phyloP scores from a whole-genome alignment of 169 alveolate species.

The Haemoproteus tartakovskyi region DNA sequence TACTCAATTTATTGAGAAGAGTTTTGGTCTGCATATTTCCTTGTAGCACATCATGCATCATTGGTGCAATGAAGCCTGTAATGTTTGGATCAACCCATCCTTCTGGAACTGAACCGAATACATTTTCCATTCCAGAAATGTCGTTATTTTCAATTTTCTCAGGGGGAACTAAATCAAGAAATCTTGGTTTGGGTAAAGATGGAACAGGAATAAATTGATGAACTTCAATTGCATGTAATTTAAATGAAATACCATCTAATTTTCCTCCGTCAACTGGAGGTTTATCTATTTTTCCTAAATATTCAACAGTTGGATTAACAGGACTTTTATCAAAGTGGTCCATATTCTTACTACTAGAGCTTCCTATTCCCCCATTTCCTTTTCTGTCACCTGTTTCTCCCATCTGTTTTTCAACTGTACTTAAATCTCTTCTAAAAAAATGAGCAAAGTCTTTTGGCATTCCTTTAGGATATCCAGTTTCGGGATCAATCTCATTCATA shows the following conservation, averaged over 20 bases:
- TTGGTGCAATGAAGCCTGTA: conserved; percentile 86
- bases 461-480: conserved; percentile 69
- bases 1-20: conserved; percentile 48
- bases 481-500: conserved; percentile 38
- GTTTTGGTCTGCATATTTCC: conserved; percentile 68
- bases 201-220: conserved; percentile 86
- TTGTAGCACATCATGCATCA: conserved; percentile 81
- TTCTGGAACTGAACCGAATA: conserved; percentile 76
- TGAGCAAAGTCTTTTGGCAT: conserved; percentile 76
- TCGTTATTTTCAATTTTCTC: conserved; percentile 57
- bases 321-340: conserved; percentile 61
- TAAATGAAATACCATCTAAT: conserved; percentile 79
- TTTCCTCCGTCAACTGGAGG: conserved; percentile 77
- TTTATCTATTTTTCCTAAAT: conserved; percentile 71
- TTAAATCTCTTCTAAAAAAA: conserved; percentile 69
- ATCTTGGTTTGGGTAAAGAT: conserved; percentile 74
- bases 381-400: conserved; percentile 3
- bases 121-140: conserved; percentile 71
- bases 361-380: background rate
- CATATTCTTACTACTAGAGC: conserved; percentile 22
- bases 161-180: conserved; percentile 76
- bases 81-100: conserved; percentile 84
- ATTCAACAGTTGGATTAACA: conserved; percentile 73
- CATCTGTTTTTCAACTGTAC: conserved; percentile 48
- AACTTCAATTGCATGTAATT: conserved; percentile 85